phyloP scores from a whole-genome alignment of 1,139 yeast species.

The Geotrichum bryndzae region DNA sequence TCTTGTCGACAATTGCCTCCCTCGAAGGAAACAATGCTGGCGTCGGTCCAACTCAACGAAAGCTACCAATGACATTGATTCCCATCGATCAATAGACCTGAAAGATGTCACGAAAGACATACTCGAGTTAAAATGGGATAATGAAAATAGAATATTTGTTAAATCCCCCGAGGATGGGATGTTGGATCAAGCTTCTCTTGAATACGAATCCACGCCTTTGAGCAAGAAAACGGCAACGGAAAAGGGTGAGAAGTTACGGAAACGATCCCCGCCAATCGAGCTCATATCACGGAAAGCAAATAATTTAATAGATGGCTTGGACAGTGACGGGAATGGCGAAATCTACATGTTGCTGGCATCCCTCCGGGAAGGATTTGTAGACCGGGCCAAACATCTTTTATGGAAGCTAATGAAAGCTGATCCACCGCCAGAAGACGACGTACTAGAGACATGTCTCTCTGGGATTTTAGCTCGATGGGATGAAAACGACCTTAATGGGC shows the following conservation, averaged over 20 bases:
- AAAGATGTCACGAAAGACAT: not conserved
- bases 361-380: conserved; percentile 2
- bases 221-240: not conserved
- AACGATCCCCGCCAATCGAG: not conserved
- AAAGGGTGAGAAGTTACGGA: not conserved
- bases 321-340: not conserved
- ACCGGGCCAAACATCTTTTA: conserved; percentile 7
- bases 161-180: not conserved
- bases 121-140: conserved; percentile 12
- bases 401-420: conserved; percentile 2
- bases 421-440: not conserved
- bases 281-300: not conserved
- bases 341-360: conserved; percentile 7
- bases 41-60: not conserved
- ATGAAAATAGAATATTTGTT: not conserved
- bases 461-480: conserved; percentile 2
- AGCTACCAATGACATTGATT: not conserved
- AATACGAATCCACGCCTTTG: not conserved
- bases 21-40: not conserved
- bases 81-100: not conserved
- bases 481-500: not conserved
- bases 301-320: not conserved
- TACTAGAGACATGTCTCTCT: conserved; percentile 6
- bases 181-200: not conserved
- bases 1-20: not conserved